Evolutionary conservation across 2,329 filamentous ascomycete genomes (phyloP).

Genomic region (Fusarium odoratissimum): DNA sequence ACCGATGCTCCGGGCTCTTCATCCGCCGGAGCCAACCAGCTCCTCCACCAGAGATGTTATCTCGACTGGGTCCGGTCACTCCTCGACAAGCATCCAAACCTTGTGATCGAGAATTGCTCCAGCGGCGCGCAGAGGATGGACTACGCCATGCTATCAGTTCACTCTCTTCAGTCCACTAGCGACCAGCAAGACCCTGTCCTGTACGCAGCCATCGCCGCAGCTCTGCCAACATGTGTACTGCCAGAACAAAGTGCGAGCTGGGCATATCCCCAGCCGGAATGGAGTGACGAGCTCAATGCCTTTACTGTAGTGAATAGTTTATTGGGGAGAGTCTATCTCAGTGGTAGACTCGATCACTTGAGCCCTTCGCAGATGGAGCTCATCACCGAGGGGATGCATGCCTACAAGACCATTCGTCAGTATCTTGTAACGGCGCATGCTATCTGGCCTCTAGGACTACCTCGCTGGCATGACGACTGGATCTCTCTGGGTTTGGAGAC

Average conservation of each 20-base stretch:
- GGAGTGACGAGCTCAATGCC: constrained; percentile 50
- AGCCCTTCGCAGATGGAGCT: not conserved
- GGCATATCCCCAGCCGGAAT: constrained; percentile 51
- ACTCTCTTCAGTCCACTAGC: constrained; percentile 50
- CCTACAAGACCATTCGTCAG: not conserved
- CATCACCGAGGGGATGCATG: not conserved
- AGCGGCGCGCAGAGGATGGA: constrained; percentile 50
- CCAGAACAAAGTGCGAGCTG: constrained; percentile 52
- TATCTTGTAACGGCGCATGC: not conserved
- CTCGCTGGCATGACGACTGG: not conserved
- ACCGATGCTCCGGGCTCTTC: constrained; percentile 42
- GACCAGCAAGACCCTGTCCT: constrained; percentile 50
- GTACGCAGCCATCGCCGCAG: constrained; percentile 49
- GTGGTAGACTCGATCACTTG: not conserved
- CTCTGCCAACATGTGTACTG: constrained; percentile 48
- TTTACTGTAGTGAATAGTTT: constrained; percentile 51
- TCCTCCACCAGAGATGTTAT: constrained; percentile 50
- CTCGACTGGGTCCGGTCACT: constrained; percentile 47
- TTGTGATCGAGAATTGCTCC: constrained; percentile 53
- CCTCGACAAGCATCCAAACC: constrained; percentile 41
- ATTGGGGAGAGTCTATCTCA: constrained; percentile 48
- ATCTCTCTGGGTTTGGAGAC: not conserved
- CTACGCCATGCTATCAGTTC: constrained; percentile 49
- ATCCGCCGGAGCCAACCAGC: constrained; percentile 42
- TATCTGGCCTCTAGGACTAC: not conserved